Base-by-base conservation (phyloP, 169 alveolate genomes). In the Cryptosporidium tyzzeri region DNA sequence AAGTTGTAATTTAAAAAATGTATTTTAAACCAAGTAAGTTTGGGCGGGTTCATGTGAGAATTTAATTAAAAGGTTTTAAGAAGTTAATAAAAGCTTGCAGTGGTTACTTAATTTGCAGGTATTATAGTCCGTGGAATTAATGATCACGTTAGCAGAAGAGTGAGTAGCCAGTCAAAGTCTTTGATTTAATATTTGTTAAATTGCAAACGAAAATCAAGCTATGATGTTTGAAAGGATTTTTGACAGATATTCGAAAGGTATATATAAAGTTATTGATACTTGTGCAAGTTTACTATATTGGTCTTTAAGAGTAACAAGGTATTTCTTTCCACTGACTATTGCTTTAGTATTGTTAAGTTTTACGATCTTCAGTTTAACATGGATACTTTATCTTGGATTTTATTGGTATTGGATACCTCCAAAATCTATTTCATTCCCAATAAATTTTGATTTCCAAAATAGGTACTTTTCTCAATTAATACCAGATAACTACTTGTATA, bases 361-460 rank as follows among this genome's bases (percentile, higher is more conserved):
- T 37, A 3, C 55, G 6, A 58, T 51, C 23, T 73, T 73, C 39
- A 35, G 45, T 14, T n/a, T 58, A 58, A 73, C 86, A 55, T 73
- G 86, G 86, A 31, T 58, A 35, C 3, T 73, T 9, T 73, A 73
- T 33, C 48, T 73, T 29, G 29, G 18, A 16, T 73, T 73, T 73
- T 73, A 73, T 9, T 53, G 69, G 58, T 73, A 55, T 55, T 55
- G 48, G 37, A 73, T 73, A 73, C 86, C 86, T n/a, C 71, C 71
- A 14, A 73, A 73, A 58, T 31, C 59, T 33, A 31, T 59, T n/a
- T 39, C 86, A 31, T 73, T 73, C 44, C 71, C 86, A 12, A 39
- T 73, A n/a, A 45, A 73, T n/a, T 73, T 73, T 55, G 71, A 51
- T 21, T 73, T n/a, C 26, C 37, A 73, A 29, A 55, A 73, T 33